Conservation (phyloP, 2,329 filamentous ascomycete species). For the Aspergillus intermedius region DNA sequence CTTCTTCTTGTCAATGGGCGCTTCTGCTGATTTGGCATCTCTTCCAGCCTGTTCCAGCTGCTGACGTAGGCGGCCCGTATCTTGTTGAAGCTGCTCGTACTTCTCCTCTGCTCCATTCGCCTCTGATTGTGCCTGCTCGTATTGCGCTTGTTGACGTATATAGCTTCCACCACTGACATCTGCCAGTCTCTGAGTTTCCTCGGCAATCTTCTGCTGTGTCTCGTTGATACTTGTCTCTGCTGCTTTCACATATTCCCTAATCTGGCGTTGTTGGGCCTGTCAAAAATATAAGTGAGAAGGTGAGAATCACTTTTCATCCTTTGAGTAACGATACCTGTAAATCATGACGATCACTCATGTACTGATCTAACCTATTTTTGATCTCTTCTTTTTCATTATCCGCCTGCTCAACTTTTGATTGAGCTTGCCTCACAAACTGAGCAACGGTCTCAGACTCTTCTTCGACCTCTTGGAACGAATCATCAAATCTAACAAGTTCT, state of each 20-base stretch:
- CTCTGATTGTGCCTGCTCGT: constrained; percentile 52
- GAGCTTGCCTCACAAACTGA: constrained; percentile 38
- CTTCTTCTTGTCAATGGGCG: constrained; percentile 39
- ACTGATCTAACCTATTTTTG: constrained; percentile 49
- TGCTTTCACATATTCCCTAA: constrained; percentile 52
- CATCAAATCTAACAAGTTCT: constrained; percentile 40
- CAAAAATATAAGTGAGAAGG: constrained; percentile 22
- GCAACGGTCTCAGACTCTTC: constrained; percentile 34
- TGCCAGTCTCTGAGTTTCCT: constrained; percentile 53
- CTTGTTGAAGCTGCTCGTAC: constrained; percentile 38
- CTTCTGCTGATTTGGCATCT: constrained; percentile 16
- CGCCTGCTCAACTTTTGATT: constrained; percentile 38
- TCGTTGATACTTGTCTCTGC: constrained; percentile 41
- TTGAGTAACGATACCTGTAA: constrained; percentile 38
- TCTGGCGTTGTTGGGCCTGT: constrained; percentile 60
- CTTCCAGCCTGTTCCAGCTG: constrained; percentile 30
- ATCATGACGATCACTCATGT: constrained; percentile 48
- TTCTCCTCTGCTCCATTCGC: constrained; percentile 40
- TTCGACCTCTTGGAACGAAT: constrained; percentile 40
- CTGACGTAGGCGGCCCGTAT: constrained; percentile 28
- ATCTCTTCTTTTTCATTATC: constrained; percentile 43
- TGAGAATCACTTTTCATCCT: not conserved
- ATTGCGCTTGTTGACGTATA: constrained; percentile 53
- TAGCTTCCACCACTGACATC: constrained; percentile 65
- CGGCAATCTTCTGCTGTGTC: constrained; percentile 40